phyloP scores from a whole-genome alignment of 1,284 basidiomycete genomes.

The Leccinum subspadiceum region DNA sequence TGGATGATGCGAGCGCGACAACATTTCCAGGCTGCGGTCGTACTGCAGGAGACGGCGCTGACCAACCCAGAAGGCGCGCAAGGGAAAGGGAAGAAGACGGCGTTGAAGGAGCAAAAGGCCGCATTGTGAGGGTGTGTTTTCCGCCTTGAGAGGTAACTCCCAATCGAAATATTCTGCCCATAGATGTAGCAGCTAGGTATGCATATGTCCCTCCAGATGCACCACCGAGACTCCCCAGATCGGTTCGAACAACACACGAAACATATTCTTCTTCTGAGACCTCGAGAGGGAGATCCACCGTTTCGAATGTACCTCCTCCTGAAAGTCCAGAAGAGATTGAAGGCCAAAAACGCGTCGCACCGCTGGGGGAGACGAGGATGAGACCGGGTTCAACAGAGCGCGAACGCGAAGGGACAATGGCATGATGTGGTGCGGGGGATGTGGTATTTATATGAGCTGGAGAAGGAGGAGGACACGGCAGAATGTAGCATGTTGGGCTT shows the following conservation, averaged over 20 bases:
- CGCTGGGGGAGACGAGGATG: conserved; percentile 62
- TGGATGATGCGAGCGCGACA: conserved; percentile 49
- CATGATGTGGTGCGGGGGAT: conserved; percentile 55
- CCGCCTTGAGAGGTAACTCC: conserved; percentile 64
- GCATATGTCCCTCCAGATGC: conserved; percentile 11
- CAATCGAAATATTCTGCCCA: conserved; percentile 64
- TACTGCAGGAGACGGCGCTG: conserved; percentile 27
- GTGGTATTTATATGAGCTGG: conserved; percentile 38
- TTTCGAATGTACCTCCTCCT: conserved; percentile 69
- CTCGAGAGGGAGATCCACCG: conserved; percentile 49
- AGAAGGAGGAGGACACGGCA: conserved; percentile 41
- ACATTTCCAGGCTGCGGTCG: conserved; percentile 52
- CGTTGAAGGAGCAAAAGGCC: conserved; percentile 56
- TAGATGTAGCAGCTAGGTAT: conserved; percentile 66
- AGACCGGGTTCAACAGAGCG: conserved; percentile 69
- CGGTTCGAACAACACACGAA: conserved; percentile 63
- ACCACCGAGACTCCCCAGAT: conserved; percentile 45
- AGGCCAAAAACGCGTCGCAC: conserved; percentile 75
- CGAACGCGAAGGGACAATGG: conserved; percentile 63
- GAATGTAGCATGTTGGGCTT: conserved; percentile 78
- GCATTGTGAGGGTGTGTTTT: conserved; percentile 57
- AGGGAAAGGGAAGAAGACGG: conserved; percentile 47
- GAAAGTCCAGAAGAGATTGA: conserved; percentile 78
- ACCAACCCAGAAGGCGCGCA: conserved; percentile 59
- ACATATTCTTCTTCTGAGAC: conserved; percentile 51